Evolutionary conservation across 176 grass and related monocot genomes (phyloP), one percentile per base, ranked within the genome.

Genomic region (Triticum monococcum): DNA sequence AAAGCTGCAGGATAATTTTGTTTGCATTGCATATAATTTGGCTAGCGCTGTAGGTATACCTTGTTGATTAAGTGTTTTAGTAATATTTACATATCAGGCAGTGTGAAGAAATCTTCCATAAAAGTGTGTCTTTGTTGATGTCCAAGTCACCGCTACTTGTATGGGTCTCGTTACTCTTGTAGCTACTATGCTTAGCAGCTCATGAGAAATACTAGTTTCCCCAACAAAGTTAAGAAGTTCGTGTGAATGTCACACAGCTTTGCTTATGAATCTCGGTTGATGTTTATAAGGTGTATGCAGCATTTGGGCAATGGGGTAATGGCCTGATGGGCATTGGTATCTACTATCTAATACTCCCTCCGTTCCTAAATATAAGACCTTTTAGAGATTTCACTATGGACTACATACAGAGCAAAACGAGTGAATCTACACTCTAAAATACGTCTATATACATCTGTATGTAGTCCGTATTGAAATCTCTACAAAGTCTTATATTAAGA

Each of bases 211-310:
- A 23, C 23, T 83, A 14, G 35, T 71, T 32, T 24, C 35, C 20
- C 54, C 5, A 7, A 46, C 33, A 61, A 71, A 33, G 12, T 28
- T 23, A 30, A 16, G 30, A 84, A 83, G 31, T 83, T 60, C 26
- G 8, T 86, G 20, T 68, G 64, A n/a, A 41, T 17, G 3, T 32
- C 35, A 23, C 43, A 25, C 46, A 28, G 68, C 25, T 61, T 78
- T 83, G 62, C 68, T 22, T 33, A 54, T 77, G 61, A 17, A 40
- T 87, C 33, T 64, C 73, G 30, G 74, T 87, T n/a, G 22, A 59
- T 45, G 20, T 38, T 61, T 61, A 36, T 45, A 62, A 61, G 72
- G 12, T 78, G 52, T 50, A 75, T 23, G 43, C 30, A 68, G 14
- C 28, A 54, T 75, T 66, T 52, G 28, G 22, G 57, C 61, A 81